Percentiles rank a stretch among this genome's conserved stretches.
phyloP scores from a whole-genome alignment of 305 asterid species.

The Fraxinus paxiana region DNA sequence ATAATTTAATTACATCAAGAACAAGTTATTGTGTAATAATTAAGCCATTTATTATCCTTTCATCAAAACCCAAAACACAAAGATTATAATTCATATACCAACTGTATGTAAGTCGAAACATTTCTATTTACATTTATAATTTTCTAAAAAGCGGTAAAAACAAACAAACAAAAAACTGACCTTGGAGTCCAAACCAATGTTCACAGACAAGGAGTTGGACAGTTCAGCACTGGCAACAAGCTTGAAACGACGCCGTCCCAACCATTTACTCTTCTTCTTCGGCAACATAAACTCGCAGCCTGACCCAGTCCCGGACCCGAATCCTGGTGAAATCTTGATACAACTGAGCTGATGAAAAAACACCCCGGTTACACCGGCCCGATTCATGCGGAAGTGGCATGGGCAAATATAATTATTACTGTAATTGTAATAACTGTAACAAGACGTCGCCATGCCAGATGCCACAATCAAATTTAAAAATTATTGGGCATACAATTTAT shows the following conservation, averaged over 20 bases:
- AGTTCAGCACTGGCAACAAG: slow-evolving; percentile 57
- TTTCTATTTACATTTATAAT: not conserved
- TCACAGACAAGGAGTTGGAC: slow-evolving; percentile 59
- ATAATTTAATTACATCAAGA: not conserved
- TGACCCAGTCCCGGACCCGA: slow-evolving; percentile 20
- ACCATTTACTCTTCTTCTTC: slow-evolving; percentile 37
- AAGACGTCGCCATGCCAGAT: slow-evolving; percentile 52
- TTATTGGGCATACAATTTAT: not conserved
- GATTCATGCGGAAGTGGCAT: slow-evolving; percentile 51
- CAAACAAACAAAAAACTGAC: slow-evolving; percentile 24
- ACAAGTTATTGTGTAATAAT: not conserved
- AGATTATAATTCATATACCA: not conserved
- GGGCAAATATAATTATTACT: slow-evolving; percentile 31
- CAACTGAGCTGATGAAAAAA: slow-evolving; percentile 33
- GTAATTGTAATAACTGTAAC: slow-evolving; percentile 24
- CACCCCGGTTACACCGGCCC: slow-evolving; percentile 34
- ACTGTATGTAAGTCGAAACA: not conserved
- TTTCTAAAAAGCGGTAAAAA: not conserved
- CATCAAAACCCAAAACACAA: not conserved
- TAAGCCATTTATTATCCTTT: not conserved
- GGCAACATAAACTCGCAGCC: slow-evolving; percentile 26
- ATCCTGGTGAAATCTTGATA: slow-evolving; percentile 26
- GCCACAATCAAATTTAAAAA: slow-evolving; percentile 33
- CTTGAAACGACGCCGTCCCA: slow-evolving; percentile 46
- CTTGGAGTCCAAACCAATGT: slow-evolving; percentile 78